A percentile compares a stretch with the other conserved stretches of the same genome.
Evolutionary conservation across 768 basidiomycete genomes (phyloP).

Genomic region (Kondoa malvinella): DNA sequence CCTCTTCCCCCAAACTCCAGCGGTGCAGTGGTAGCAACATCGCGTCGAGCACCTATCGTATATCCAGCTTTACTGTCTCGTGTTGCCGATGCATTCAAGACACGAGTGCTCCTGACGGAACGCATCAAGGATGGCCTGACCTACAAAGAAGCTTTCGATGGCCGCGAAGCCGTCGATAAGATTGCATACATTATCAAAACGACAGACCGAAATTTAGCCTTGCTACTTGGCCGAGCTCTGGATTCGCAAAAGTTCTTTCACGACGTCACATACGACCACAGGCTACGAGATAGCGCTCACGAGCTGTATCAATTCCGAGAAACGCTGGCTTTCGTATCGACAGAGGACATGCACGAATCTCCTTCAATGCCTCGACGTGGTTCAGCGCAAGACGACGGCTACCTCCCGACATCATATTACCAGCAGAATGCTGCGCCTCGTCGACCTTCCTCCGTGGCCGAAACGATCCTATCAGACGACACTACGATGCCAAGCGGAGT

Average conservation of each 20-base stretch:
- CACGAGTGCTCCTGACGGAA: slow-evolving; percentile 58
- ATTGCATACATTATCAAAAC: slow-evolving; percentile 98
- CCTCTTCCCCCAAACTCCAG: not conserved
- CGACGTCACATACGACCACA: slow-evolving; percentile 96
- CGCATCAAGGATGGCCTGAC: slow-evolving; percentile 84
- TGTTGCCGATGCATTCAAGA: slow-evolving; percentile 81
- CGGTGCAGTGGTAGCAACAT: not conserved
- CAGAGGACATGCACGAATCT: slow-evolving; percentile 33
- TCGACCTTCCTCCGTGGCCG: slow-evolving; percentile 18
- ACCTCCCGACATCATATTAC: slow-evolving; percentile 9
- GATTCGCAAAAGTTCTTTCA: slow-evolving; percentile 99
- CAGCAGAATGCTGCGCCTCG: slow-evolving; percentile 11
- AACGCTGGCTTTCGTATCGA: slow-evolving; percentile 60
- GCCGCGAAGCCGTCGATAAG: slow-evolving; percentile 89
- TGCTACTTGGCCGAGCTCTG: slow-evolving; percentile 82
- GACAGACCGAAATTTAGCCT: slow-evolving; percentile 83
- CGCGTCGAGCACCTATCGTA: slow-evolving; percentile 42
- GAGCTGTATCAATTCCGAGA: slow-evolving; percentile 90
- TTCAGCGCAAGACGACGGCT: not conserved
- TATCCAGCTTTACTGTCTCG: slow-evolving; percentile 93
- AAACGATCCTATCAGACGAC: slow-evolving; percentile 22
- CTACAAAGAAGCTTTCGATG: slow-evolving; percentile 92
- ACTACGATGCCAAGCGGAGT: slow-evolving; percentile 65
- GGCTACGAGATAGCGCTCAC: slow-evolving; percentile 64
- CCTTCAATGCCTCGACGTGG: not conserved